Percentiles rank a stretch among this genome's conserved stretches.
Conservation (phyloP, 306 rosid species). For the Lathyrus sativus region DNA sequence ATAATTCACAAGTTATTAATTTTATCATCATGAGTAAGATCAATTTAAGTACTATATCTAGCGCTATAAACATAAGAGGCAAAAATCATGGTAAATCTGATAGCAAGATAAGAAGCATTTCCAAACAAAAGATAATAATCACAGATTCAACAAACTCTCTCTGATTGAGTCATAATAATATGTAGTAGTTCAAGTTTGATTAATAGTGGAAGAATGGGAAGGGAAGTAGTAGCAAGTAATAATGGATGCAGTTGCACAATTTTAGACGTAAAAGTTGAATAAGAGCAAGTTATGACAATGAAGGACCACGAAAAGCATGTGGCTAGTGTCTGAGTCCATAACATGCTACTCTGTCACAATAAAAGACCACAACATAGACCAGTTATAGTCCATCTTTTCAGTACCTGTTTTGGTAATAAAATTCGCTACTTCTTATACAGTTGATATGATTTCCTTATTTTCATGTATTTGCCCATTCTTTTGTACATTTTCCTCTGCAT, state of each 20-base stretch:
- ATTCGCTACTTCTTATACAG: slow-evolving; percentile 26
- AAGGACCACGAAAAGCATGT: slow-evolving; percentile 41
- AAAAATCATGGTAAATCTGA: slow-evolving; percentile 7
- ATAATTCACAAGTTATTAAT: no score
- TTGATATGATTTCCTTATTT: slow-evolving; percentile 5
- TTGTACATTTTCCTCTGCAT: not conserved
- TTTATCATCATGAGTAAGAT: no score
- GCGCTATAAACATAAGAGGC: not conserved
- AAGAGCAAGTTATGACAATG: slow-evolving; percentile 22
- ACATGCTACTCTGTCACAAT: slow-evolving; percentile 39
- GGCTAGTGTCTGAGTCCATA: slow-evolving; percentile 24
- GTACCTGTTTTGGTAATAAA: slow-evolving; percentile 32
- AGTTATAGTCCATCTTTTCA: slow-evolving; percentile 16
- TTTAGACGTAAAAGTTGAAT: slow-evolving; percentile 33
- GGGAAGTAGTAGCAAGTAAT: slow-evolving; percentile 16
- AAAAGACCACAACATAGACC: slow-evolving; percentile 35
- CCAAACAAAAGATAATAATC: slow-evolving; percentile 8
- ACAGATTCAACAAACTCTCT: slow-evolving; percentile 11
- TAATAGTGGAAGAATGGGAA: slow-evolving; percentile 2
- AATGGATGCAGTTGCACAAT: slow-evolving; percentile 11
- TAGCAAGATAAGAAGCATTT: slow-evolving; percentile 1
- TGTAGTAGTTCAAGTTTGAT: slow-evolving; percentile 17
- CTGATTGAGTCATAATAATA: not conserved
- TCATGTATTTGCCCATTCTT: slow-evolving; percentile 24
- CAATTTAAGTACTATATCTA: not conserved